These are phyloP conservation scores for Lachnellula arida DNA, from an alignment of 2,329 filamentous ascomycete genomes.

Conservation along the genomic window DNA sequence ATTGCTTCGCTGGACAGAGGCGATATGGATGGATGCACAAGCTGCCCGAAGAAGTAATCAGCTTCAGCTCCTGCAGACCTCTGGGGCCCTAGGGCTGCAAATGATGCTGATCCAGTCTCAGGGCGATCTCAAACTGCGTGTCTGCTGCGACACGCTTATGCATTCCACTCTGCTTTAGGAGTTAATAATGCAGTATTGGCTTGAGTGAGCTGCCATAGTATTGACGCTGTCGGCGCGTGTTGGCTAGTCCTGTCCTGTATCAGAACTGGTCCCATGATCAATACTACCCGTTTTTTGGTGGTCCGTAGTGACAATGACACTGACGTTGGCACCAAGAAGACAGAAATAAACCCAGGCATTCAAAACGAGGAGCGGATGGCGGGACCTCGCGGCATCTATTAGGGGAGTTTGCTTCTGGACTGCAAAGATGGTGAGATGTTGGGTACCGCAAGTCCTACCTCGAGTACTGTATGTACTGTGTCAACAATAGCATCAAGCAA, in stretches of 20 bases:
- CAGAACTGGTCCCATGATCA: constrained; percentile 23
- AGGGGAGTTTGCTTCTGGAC: neutral
- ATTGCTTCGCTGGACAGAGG: neutral
- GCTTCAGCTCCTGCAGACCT: constrained; percentile 13
- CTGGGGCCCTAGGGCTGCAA: constrained; percentile 1
- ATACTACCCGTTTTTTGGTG: neutral
- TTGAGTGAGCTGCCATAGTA: constrained; percentile 7
- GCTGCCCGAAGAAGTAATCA: constrained; percentile 7
- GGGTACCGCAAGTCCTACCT: neutral
- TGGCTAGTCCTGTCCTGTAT: constrained; percentile 4
- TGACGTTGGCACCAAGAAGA: neutral
- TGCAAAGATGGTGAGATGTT: neutral
- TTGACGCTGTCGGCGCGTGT: constrained; percentile 7
- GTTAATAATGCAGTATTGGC: constrained; percentile 17
- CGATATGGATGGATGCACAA: constrained; percentile 1
- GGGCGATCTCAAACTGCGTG: constrained; percentile 9
- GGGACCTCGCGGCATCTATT: no score
- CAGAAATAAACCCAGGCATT: neutral
- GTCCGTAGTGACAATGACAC: neutral
- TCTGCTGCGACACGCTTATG: constrained; percentile 21
- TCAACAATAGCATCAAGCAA: no score
- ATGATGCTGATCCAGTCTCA: neutral
- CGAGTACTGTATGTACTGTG: neutral
- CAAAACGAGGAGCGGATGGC: no score
- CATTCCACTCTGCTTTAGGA: constrained; percentile 19